Conservation (phyloP, 805 yeast genomes). For the Starmerella etchellsii region DNA sequence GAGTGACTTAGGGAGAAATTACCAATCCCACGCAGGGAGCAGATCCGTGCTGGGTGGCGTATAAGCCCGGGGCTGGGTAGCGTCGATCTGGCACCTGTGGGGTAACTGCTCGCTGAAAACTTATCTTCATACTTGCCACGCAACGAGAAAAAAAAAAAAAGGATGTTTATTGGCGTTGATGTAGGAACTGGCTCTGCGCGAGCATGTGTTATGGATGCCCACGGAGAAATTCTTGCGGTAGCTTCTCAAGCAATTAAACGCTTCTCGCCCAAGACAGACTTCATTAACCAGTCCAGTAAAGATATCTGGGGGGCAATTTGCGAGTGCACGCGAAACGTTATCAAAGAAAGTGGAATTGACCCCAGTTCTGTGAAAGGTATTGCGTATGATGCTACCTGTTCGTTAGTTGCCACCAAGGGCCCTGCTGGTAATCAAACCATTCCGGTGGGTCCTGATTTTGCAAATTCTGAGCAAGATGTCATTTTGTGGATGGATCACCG, state of each 20-base stretch:
- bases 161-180: conserved; percentile 63
- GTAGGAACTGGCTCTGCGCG: conserved; percentile 98
- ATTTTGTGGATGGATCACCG: conserved; percentile 98
- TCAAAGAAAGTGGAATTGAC: conserved; percentile 63
- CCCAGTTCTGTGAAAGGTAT: conserved; percentile 63
- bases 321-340: conserved; percentile 61
- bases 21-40: no score
- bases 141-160: background rate
- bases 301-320: conserved; percentile 85
- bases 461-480: conserved; percentile 61
- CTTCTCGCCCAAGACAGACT: conserved; percentile 34
- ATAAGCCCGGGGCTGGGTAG: no score
- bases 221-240: conserved; percentile 61
- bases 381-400: conserved; percentile 96
- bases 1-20: no score
- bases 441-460: conserved; percentile 86
- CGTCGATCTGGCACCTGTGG: no score
- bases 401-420: conserved; percentile 61
- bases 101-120: no score
- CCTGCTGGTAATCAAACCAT: conserved; percentile 54
- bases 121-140: background rate
- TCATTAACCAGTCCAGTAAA: conserved; percentile 66
- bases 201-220: conserved; percentile 77
- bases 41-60: no score
- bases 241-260: conserved; percentile 69